These are phyloP conservation scores for Articulospora tetracladia DNA, from an alignment of 495 filamentous ascomycete species.

Conservation along the genomic window DNA sequence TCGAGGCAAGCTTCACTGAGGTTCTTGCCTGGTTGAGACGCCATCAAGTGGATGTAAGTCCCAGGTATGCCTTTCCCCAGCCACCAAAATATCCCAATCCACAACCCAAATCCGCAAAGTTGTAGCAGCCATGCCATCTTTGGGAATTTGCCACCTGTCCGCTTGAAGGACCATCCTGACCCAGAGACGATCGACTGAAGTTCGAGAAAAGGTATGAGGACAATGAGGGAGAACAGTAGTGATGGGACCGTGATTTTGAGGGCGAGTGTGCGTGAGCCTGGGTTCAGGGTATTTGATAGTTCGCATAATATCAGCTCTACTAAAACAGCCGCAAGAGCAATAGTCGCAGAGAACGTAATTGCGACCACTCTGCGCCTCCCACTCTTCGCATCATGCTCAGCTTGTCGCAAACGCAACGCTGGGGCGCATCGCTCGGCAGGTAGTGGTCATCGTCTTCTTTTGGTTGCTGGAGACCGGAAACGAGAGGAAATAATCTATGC, in stretches of 20 bases:
- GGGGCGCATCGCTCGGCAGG: constrained; percentile 48
- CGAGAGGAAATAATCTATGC: constrained; percentile 59
- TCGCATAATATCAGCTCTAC: constrained; percentile 75
- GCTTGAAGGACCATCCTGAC: constrained; percentile 51
- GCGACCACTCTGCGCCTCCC: constrained; percentile 51
- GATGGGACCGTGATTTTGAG: constrained; percentile 61
- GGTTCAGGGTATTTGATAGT: constrained; percentile 66
- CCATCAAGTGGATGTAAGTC: constrained; percentile 29
- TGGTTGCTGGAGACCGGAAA: constrained; percentile 47
- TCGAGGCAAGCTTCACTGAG: constrained; percentile 72
- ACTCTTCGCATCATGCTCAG: constrained; percentile 41
- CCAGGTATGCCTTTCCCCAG: constrained; percentile 62
- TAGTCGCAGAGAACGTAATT: constrained; percentile 63
- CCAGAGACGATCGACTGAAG: constrained; percentile 60
- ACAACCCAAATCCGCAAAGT: constrained; percentile 49
- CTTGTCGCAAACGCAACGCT: constrained; percentile 43
- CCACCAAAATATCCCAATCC: constrained; percentile 72
- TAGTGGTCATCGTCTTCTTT: constrained; percentile 45
- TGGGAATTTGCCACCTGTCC: constrained; percentile 41
- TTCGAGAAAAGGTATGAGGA: constrained; percentile 68
- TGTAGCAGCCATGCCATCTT: constrained; percentile 56
- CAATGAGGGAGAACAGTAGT: constrained; percentile 61
- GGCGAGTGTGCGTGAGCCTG: constrained; percentile 54
- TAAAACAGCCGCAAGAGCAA: constrained; percentile 69
- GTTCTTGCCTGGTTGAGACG: constrained; percentile 34